These are phyloP conservation scores for Pterula multifida DNA, from an alignment of 1,284 basidiomycete genomes.

Conservation along the genomic window DNA sequence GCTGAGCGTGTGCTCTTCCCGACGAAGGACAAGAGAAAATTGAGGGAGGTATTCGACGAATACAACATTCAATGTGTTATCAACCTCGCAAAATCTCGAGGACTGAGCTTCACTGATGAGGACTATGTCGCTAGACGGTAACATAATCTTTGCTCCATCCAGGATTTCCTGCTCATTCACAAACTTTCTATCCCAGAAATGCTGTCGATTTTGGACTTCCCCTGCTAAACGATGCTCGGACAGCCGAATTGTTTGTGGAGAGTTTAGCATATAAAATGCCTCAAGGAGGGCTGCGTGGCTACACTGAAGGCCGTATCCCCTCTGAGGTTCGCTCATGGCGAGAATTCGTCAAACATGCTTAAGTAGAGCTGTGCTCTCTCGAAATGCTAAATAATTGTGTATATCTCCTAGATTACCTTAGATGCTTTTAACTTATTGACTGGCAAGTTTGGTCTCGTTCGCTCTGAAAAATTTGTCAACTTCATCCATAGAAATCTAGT, in stretches of 20 bases:
- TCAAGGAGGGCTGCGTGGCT: conserved; percentile 69
- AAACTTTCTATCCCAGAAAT: conserved; percentile 36
- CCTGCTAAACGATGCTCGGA: conserved; percentile 84
- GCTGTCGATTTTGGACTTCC: conserved; percentile 89
- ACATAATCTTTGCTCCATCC: conserved; percentile 12
- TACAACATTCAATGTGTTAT: conserved; percentile 94
- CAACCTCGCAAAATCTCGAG: conserved; percentile 83
- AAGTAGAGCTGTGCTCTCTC: background rate
- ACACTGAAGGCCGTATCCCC: conserved; percentile 87
- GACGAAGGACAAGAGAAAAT: conserved; percentile 90
- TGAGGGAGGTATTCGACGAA: conserved; percentile 88
- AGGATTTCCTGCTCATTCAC: conserved; percentile 9
- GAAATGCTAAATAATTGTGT: background rate
- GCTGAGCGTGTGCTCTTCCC: conserved; percentile 95
- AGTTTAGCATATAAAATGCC: conserved; percentile 84
- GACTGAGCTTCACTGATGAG: conserved; percentile 74
- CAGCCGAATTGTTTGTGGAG: conserved; percentile 87
- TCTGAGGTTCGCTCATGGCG: conserved; percentile 87
- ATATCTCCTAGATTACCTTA: background rate
- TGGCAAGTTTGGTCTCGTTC: no score
- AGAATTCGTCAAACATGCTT: conserved; percentile 49
- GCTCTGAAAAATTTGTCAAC: no score
- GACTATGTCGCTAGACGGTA: conserved; percentile 91
- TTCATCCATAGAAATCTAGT: no score
- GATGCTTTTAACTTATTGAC: background rate